Percentiles rank a stretch among this genome's conserved stretches.
These are phyloP conservation scores for Parachaetomium inaequale DNA, from an alignment of 495 filamentous ascomycete species.

Conservation along the genomic window DNA sequence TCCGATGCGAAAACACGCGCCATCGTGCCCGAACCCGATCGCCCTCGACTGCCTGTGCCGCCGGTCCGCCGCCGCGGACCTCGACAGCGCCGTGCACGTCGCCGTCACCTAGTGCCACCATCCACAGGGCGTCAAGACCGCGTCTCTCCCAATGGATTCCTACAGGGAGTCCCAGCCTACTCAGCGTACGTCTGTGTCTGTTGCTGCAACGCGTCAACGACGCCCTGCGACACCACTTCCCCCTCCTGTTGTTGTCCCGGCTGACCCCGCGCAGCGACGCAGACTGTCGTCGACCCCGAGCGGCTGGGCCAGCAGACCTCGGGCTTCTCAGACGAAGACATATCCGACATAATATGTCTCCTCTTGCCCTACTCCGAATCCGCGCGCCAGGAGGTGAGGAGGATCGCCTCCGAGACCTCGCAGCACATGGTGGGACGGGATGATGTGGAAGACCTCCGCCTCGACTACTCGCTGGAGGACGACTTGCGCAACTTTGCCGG, in stretches of 20 bases:
- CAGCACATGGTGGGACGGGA: conserved; percentile 38
- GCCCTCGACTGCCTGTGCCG: not conserved
- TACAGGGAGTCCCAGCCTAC: conserved; percentile 25
- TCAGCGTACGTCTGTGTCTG: conserved; percentile 27
- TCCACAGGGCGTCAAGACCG: not conserved
- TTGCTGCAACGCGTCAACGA: not conserved
- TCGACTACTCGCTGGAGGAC: conserved; percentile 44
- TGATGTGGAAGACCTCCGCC: conserved; percentile 46
- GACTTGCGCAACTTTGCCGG: conserved; percentile 43
- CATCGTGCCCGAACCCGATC: not conserved
- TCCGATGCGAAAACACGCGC: conserved; percentile 11
- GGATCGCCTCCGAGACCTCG: conserved; percentile 45
- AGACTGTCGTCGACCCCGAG: conserved; percentile 75
- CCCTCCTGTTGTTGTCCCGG: conserved; percentile 12
- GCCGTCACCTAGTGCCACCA: not conserved
- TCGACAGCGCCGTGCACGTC: not conserved
- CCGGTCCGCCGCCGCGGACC: conserved; percentile 14
- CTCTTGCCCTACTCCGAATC: conserved; percentile 72
- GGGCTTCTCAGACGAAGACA: conserved; percentile 72
- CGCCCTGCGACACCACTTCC: not conserved
- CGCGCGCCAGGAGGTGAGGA: conserved; percentile 63
- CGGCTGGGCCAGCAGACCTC: conserved; percentile 72
- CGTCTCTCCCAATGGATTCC: conserved; percentile 27
- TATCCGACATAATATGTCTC: conserved; percentile 84
- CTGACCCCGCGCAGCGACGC: conserved; percentile 56